Evolutionary conservation across 2,329 filamentous ascomycete genomes (phyloP).

Genomic region (Didymella glomerata): DNA sequence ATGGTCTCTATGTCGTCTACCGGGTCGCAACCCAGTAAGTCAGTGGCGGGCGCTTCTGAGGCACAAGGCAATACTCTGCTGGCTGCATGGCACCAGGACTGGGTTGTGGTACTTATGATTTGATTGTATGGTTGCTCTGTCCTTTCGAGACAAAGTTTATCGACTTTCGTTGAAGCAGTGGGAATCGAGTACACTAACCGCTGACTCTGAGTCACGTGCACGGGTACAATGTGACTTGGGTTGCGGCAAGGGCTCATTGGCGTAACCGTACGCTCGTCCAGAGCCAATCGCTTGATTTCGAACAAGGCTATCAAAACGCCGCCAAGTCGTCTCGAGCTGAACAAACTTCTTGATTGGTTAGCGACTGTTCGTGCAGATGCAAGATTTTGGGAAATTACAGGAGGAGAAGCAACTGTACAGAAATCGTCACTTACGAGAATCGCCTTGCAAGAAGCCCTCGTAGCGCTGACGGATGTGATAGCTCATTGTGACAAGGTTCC

Average conservation of each 20-base stretch:
- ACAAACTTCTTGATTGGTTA: neutral
- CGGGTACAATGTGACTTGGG: conserved; percentile 25
- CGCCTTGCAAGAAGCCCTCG: conserved; percentile 28
- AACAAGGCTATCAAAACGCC: conserved; percentile 5
- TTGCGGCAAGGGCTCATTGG: conserved; percentile 34
- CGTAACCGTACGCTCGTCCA: conserved; percentile 15
- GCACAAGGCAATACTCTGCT: too few relatives aligned
- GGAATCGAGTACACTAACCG: neutral
- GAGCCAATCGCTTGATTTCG: conserved; percentile 36
- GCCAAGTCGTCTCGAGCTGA: conserved; percentile 1
- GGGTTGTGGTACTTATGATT: too few relatives aligned
- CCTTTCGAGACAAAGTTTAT: conserved; percentile 1
- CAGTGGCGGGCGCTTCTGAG: too few relatives aligned
- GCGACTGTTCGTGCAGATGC: neutral
- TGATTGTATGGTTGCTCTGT: too few relatives aligned
- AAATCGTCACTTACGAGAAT: conserved; percentile 3
- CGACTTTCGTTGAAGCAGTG: neutral
- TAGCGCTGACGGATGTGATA: conserved; percentile 34
- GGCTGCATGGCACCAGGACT: too few relatives aligned
- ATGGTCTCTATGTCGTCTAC: too few relatives aligned
- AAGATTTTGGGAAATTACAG: conserved; percentile 7
- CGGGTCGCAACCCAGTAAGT: too few relatives aligned
- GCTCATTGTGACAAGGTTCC: conserved; percentile 24
- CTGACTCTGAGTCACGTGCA: conserved; percentile 18
- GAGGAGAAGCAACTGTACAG: conserved; percentile 19